phyloP scores from a whole-genome alignment of 139 green algal species.

The Chlamydomonas sphaeroides region DNA sequence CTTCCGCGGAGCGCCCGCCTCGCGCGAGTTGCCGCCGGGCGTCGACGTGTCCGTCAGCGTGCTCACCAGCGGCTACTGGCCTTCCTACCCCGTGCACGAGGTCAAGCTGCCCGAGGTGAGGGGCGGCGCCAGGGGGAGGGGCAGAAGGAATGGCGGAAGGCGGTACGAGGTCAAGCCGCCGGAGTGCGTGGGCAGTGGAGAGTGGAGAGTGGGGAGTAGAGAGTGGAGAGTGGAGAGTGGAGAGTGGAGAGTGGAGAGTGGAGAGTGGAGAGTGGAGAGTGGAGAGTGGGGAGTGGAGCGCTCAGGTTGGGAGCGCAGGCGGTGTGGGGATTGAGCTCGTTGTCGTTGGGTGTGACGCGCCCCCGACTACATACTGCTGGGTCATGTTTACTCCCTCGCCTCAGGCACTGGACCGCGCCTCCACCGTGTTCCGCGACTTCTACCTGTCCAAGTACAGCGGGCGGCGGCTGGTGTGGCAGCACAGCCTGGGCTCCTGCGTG shows the following conservation, averaged over 20 bases:
- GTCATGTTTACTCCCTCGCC: no score
- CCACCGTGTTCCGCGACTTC: constrained; percentile 85
- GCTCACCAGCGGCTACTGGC: constrained; percentile 96
- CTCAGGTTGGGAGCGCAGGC: no score
- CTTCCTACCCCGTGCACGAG: constrained; percentile 88
- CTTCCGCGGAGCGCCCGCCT: constrained; percentile 32
- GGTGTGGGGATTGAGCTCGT: no score
- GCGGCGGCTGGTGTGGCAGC: constrained; percentile 93
- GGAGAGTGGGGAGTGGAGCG: no score
- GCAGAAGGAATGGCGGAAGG: not conserved
- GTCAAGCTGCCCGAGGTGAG: constrained; percentile 80
- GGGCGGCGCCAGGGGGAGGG: constrained; percentile 58
- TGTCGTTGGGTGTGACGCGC: no score
- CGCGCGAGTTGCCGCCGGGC: constrained; percentile 53
- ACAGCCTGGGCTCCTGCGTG: constrained; percentile 85
- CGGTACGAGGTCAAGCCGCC: no score
- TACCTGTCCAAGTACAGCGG: constrained; percentile 96
- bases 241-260: no score
- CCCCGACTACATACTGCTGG: no score
- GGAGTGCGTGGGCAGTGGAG: no score
- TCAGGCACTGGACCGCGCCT: constrained; percentile 34
- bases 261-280: no score
- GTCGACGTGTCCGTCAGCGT: constrained; percentile 92
- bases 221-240: no score
- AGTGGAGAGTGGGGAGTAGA: no score